Base-by-base conservation (phyloP, 768 basidiomycete genomes). In the Russula abietina region DNA sequence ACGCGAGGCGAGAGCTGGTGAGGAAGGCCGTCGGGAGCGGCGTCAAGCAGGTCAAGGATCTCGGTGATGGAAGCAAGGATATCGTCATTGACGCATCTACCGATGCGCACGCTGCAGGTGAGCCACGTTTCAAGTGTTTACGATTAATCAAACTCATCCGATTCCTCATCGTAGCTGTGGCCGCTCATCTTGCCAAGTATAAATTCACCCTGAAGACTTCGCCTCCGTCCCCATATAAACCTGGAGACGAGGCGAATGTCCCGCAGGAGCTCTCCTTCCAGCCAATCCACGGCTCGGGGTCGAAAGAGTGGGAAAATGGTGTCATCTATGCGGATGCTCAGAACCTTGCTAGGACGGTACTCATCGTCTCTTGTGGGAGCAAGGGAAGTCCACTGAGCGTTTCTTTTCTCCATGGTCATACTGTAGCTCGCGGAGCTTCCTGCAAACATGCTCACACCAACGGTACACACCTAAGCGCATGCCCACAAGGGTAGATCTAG, bases 361-460 rank as follows among this genome's bases (percentile, higher is more conserved):
- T 79, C 19, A 38, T 65, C 26, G 1, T 41, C 26, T 49, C 33
- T 17, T 39, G 3, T 51, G 19, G 48, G 46, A 14, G 1, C n/a
- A 55, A 26, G 49, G 33, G 50, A 30, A 1, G 3, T 2, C 19
- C 45, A 32, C 50, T 39, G 59, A 28, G 52, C 4, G 45, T 55
- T 38, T 19, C 4, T n/a, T 24, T 14, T 50, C 19, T 28, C 19
- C 58, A 28, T 4, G n/a, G n/a, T n/a, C n/a, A n/a, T n/a, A n/a
- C n/a, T 46, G 8, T 71, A 91, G 88, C 79, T 94, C 52, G 87
- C 83, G 84, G 93, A 94, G 73, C 75, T 89, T 6, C 93, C 93
- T 56, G 91, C 83, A 1, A 94, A 94, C 72, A 83, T 93, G 73
- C 77, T 91, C 78, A 93, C 91, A 2, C 92, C 91, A 10, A 91